Conservation (phyloP, 208 protist genomes). For the Phytomonas sp. region DNA sequence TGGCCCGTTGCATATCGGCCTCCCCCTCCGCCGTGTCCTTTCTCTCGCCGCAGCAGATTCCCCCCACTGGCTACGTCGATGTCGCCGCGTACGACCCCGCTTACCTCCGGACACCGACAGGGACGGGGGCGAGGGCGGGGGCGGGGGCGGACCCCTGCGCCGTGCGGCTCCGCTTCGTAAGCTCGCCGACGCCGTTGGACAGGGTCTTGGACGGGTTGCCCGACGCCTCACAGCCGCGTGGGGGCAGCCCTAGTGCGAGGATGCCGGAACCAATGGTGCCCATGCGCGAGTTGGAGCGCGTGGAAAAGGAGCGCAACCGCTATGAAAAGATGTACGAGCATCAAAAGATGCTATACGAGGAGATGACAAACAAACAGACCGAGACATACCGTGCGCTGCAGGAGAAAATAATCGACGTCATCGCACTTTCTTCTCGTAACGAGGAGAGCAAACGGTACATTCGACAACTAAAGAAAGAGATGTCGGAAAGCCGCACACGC, state of each 20-base stretch:
- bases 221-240: slow-evolving; percentile 16
- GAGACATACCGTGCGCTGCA: slow-evolving; percentile 69
- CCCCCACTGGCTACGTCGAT: slow-evolving; percentile 31
- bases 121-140: slow-evolving; percentile 11
- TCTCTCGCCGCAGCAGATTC: slow-evolving; percentile 64
- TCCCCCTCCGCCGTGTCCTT: slow-evolving; percentile 67
- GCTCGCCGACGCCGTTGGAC: slow-evolving; percentile 42
- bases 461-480: slow-evolving; percentile 84
- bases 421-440: slow-evolving; percentile 78
- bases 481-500: slow-evolving; percentile 63
- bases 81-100: slow-evolving; percentile 61
- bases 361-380: slow-evolving; percentile 64
- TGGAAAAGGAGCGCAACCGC: slow-evolving; percentile 69
- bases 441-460: slow-evolving; percentile 88
- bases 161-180: slow-evolving; percentile 21
- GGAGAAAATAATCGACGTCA: slow-evolving; percentile 82
- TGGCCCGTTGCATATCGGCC: slow-evolving; percentile 57
- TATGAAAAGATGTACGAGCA: slow-evolving; percentile 87
- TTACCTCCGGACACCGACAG: slow-evolving; percentile 23
- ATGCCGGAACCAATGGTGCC: slow-evolving; percentile 28
- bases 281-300: slow-evolving; percentile 27
- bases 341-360: slow-evolving; percentile 75
- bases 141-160: slow-evolving; percentile 5
- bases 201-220: too few species aligned
- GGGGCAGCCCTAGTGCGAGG: background rate